Evolutionary conservation across 371 early-diverging fungal species (phyloP).

Genomic region (Nematocida major): DNA sequence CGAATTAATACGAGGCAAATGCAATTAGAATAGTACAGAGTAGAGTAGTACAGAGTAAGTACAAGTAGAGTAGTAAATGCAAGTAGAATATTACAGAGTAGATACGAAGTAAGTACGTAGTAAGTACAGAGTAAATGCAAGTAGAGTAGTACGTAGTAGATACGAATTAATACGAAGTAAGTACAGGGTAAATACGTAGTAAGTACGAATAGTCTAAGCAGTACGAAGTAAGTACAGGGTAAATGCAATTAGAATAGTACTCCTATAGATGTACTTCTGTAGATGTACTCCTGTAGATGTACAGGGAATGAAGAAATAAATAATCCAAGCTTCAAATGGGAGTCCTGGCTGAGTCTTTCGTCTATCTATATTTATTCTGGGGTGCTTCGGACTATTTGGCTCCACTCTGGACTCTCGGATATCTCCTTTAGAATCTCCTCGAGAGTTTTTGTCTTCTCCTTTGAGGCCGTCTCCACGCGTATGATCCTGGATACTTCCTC

Average conservation of each 20-base stretch:
- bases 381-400: background rate
- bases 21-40: too few relatives aligned
- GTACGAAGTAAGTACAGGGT: too few relatives aligned
- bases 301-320: background rate
- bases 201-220: too few relatives aligned
- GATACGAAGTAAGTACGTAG: background rate
- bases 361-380: background rate
- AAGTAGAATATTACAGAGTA: too few relatives aligned
- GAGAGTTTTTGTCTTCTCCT: background rate
- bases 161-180: background rate
- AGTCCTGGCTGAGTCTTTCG: background rate
- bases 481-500: constrained; percentile 7
- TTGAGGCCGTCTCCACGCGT: background rate
- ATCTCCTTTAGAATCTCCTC: constrained; percentile 39
- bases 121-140: too few relatives aligned
- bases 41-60: too few relatives aligned
- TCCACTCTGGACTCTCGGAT: background rate
- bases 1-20: background rate
- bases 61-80: too few relatives aligned
- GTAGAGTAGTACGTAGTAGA: background rate
- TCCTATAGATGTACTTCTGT: too few relatives aligned
- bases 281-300: background rate
- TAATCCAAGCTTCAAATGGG: background rate
- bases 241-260: too few relatives aligned
- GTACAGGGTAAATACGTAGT: too few relatives aligned